phyloP scores from a whole-genome alignment of 192 early-diverging fungal species.

The Bifiguratus adelaidae region DNA sequence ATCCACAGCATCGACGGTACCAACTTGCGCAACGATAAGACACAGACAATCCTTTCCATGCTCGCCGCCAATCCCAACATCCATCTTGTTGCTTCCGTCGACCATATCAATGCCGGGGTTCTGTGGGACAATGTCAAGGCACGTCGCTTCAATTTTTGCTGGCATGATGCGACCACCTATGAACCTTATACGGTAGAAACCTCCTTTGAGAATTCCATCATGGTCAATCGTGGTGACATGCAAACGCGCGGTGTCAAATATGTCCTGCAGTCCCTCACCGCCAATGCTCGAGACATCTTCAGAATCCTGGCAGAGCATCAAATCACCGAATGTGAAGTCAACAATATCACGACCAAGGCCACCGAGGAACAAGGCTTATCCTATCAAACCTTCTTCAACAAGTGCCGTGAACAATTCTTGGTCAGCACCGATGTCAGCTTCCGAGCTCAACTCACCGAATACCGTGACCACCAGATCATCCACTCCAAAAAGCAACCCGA shows the following conservation, averaged over 20 bases:
- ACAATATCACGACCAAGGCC: conserved; percentile 13
- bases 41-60: conserved; percentile 52
- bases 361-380: conserved; percentile 43
- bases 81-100: conserved; percentile 73
- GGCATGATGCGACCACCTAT: conserved; percentile 90
- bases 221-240: conserved; percentile 37
- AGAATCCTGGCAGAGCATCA: conserved; percentile 77
- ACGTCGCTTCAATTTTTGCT: conserved; percentile 69
- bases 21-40: conserved; percentile 54
- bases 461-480: conserved; percentile 86
- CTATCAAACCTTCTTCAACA: conserved; percentile 52
- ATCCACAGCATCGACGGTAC: conserved; percentile 87
- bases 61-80: conserved; percentile 59
- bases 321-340: conserved; percentile 29
- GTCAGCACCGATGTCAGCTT: conserved; percentile 78
- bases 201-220: conserved; percentile 66
- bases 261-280: conserved; percentile 74
- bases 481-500: conserved; percentile 42
- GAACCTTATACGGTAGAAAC: conserved; percentile 74
- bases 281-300: conserved; percentile 81
- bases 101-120: conserved; percentile 84
- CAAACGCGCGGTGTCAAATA: conserved; percentile 62
- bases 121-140: conserved; percentile 75
- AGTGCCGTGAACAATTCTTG: conserved; percentile 73
- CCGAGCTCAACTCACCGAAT: conserved; percentile 87